A percentile compares a stretch with the other conserved stretches of the same genome.
Conservation (phyloP, 768 basidiomycete genomes). For the Mycena capillaripes region DNA sequence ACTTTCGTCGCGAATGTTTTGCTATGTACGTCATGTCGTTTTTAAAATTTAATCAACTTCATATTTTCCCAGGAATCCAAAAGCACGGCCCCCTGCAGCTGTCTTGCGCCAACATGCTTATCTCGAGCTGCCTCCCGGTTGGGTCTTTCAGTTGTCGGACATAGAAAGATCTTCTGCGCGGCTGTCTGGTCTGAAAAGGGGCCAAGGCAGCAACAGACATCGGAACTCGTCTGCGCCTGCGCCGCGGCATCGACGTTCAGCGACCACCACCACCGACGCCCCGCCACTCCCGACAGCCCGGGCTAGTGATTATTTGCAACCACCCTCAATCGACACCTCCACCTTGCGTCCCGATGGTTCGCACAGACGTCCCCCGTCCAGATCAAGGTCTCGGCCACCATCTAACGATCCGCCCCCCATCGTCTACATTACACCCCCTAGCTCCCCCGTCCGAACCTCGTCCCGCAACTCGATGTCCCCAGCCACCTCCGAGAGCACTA, state of each 20-base stretch:
- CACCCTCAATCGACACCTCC: conserved; percentile 17
- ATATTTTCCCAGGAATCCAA: conserved; percentile 67
- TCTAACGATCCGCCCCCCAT: conserved; percentile 45
- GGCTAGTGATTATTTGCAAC: conserved; percentile 20
- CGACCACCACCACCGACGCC: conserved; percentile 5
- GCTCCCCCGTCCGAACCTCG: conserved; percentile 40
- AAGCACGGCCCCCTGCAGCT: conserved; percentile 75
- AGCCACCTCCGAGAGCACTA: conserved; percentile 38
- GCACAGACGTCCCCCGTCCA: conserved; percentile 1
- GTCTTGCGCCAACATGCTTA: conserved; percentile 78
- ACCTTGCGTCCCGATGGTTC: background rate
- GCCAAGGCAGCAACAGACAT: conserved; percentile 11
- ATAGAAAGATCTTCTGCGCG: conserved; percentile 31
- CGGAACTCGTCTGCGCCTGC: conserved; percentile 38
- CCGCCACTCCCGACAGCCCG: conserved; percentile 26
- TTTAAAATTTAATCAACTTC: conserved; percentile 7
- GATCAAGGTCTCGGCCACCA: conserved; percentile 22
- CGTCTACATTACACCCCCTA: conserved; percentile 49
- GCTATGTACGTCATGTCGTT: conserved; percentile 63
- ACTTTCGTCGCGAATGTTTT: conserved; percentile 86
- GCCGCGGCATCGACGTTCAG: conserved; percentile 27
- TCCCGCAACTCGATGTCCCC: conserved; percentile 36
- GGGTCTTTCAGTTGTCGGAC: conserved; percentile 52
- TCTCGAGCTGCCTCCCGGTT: conserved; percentile 66
- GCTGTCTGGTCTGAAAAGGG: background rate